phyloP scores from a whole-genome alignment of 306 rosid species.

The Castanea mollissima region DNA sequence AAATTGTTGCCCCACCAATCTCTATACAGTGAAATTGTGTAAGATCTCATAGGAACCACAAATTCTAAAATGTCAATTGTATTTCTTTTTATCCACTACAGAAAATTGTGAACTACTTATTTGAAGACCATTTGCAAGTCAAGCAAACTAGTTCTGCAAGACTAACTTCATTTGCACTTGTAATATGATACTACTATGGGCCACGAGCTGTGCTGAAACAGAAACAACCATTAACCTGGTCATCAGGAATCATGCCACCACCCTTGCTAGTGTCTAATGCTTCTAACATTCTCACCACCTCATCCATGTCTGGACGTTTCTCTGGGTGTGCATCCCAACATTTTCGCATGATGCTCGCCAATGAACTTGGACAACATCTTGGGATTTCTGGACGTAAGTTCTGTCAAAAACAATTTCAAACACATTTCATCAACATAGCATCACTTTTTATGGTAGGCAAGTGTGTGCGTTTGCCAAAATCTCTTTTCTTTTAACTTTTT shows the following conservation, averaged over 20 bases:
- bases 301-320: slow-evolving; percentile 77
- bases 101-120: background rate
- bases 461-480: too few species aligned
- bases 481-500: too few species aligned
- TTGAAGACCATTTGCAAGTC: background rate
- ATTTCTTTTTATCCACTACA: background rate
- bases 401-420: slow-evolving; percentile 37
- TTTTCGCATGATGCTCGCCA: slow-evolving; percentile 60
- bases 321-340: slow-evolving; percentile 82
- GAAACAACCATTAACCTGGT: slow-evolving; percentile 55
- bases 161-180: background rate
- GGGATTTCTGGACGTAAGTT: slow-evolving; percentile 82
- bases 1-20: background rate
- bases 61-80: background rate
- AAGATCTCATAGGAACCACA: background rate
- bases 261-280: slow-evolving; percentile 85
- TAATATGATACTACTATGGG: slow-evolving; percentile 34
- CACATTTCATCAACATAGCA: background rate
- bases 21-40: background rate
- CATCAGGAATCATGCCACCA: slow-evolving; percentile 86
- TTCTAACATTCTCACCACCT: slow-evolving; percentile 71
- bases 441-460: background rate
- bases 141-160: background rate
- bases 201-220: slow-evolving; percentile 64
- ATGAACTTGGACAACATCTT: slow-evolving; percentile 64